Conservation (phyloP, 1,284 basidiomycete species). For the Vanrija sp. region DNA sequence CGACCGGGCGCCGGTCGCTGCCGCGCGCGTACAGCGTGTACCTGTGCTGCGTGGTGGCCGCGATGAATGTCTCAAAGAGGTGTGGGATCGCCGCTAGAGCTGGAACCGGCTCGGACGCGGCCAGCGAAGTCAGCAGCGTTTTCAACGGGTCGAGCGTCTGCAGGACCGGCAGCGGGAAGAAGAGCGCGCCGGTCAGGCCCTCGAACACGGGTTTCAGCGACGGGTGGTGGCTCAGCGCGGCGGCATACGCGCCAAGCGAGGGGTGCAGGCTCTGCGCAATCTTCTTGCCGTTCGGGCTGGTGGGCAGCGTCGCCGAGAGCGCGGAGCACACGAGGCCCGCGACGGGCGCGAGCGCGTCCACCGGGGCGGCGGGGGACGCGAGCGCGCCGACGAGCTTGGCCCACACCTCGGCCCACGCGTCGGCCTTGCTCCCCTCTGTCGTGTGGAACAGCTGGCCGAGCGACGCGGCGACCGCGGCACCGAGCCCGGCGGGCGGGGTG, state of each 20-base stretch:
- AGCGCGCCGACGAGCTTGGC: constrained; percentile 13
- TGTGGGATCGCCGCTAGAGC: constrained; percentile 19
- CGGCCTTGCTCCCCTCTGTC: constrained; percentile 19
- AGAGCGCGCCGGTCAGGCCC: constrained; percentile 16
- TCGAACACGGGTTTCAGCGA: constrained; percentile 11
- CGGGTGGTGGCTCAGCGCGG: constrained; percentile 15
- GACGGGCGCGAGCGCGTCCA: constrained; percentile 2
- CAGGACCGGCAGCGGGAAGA: constrained; percentile 28
- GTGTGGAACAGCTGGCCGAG: constrained; percentile 16
- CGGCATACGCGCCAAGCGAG: constrained; percentile 21
- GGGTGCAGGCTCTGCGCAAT: constrained; percentile 20
- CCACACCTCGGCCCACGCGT: constrained; percentile 34
- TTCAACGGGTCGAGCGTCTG: constrained; percentile 22
- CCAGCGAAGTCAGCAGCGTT: constrained; percentile 5
- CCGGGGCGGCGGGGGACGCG: not conserved
- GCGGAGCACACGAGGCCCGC: constrained; percentile 8
- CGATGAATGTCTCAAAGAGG: constrained; percentile 25
- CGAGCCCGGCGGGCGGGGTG: not conserved
- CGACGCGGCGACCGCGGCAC: not conserved
- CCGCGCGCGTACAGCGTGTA: constrained; percentile 33
- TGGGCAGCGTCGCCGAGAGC: constrained; percentile 7
- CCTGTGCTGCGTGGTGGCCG: constrained; percentile 18
- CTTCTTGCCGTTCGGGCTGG: constrained; percentile 31
- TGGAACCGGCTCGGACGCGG: constrained; percentile 1
- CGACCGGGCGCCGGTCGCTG: constrained; percentile 23